Conservation (phyloP, 2,329 filamentous ascomycete species). For the Neocucurbitaria cava region DNA sequence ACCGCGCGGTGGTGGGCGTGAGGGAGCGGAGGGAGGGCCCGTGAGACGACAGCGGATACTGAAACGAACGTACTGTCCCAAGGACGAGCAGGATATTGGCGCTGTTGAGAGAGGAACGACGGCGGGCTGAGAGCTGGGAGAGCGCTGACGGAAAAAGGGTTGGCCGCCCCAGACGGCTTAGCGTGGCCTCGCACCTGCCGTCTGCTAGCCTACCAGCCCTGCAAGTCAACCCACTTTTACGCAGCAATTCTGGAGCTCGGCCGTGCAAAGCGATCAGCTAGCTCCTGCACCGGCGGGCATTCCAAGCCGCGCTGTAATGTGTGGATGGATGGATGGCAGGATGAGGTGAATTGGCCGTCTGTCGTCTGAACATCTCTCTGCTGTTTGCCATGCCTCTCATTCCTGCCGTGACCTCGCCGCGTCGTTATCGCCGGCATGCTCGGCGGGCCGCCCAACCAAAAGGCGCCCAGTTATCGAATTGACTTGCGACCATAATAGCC, state of each 20-base stretch:
- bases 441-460: constrained; percentile 22
- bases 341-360: background rate
- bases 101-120: constrained; percentile 23
- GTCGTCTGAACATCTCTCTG: background rate
- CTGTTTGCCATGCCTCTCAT: background rate
- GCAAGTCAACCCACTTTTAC: constrained; percentile 1
- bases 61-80: constrained; percentile 41
- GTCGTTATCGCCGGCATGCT: constrained; percentile 11
- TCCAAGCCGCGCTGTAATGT: constrained; percentile 3
- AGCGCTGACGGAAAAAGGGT: constrained; percentile 5
- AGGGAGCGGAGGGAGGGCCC: constrained; percentile 10
- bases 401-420: background rate
- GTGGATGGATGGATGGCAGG: background rate
- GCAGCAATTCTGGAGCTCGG: constrained; percentile 9
- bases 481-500: constrained; percentile 7
- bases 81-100: constrained; percentile 18
- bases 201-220: constrained; percentile 9
- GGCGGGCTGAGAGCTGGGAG: constrained; percentile 12
- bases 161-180: constrained; percentile 14
- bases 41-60: constrained; percentile 21
- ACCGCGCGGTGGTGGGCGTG: constrained; percentile 16
- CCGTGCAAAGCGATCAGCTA: constrained; percentile 13
- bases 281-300: constrained; percentile 2
- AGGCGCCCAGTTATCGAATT: constrained; percentile 15
- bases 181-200: constrained; percentile 12